Percentiles rank a stretch among this genome's conserved stretches.
phyloP scores from a whole-genome alignment of 495 filamentous ascomycete genomes.

The Geopyxis carbonaria region DNA sequence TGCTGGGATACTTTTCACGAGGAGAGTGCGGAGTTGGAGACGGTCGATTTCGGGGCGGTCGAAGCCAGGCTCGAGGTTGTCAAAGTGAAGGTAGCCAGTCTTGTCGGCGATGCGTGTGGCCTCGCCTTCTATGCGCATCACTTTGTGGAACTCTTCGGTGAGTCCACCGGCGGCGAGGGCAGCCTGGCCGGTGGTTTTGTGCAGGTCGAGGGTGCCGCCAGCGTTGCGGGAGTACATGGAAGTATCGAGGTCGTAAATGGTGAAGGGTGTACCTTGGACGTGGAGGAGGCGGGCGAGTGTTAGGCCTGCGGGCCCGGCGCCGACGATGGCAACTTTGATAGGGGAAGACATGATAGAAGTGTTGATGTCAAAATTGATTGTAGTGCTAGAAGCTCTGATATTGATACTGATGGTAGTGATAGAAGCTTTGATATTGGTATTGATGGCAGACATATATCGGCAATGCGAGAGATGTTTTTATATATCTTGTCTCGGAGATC shows the following conservation, averaged over 20 bases:
- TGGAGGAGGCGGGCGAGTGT: constrained; percentile 41
- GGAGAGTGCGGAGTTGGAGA: constrained; percentile 26
- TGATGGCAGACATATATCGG: no score
- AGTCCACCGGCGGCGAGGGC: constrained; percentile 38
- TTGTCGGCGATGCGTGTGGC: constrained; percentile 25
- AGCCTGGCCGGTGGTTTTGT: constrained; percentile 33
- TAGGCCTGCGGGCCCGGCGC: constrained; percentile 41
- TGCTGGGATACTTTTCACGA: constrained; percentile 27
- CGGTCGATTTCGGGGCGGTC: constrained; percentile 32
- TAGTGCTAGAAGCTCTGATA: no score
- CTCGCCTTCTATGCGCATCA: constrained; percentile 31
- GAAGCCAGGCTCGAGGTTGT: constrained; percentile 9
- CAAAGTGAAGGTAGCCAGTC: constrained; percentile 16
- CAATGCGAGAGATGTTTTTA: no score
- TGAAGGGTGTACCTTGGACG: constrained; percentile 29
- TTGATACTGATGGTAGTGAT: no score
- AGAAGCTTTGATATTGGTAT: no score
- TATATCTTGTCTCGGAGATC: no score
- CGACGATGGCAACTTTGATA: constrained; percentile 38
- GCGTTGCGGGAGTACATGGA: constrained; percentile 27
- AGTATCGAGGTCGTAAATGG: constrained; percentile 38
- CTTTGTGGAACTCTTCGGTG: constrained; percentile 31
- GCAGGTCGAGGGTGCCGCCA: constrained; percentile 42
- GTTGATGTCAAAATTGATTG: no score
- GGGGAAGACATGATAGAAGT: no score